These are phyloP conservation scores for Ambrosiella cleistominuta DNA, from an alignment of 2,329 filamentous ascomycete genomes.

Conservation along the genomic window DNA sequence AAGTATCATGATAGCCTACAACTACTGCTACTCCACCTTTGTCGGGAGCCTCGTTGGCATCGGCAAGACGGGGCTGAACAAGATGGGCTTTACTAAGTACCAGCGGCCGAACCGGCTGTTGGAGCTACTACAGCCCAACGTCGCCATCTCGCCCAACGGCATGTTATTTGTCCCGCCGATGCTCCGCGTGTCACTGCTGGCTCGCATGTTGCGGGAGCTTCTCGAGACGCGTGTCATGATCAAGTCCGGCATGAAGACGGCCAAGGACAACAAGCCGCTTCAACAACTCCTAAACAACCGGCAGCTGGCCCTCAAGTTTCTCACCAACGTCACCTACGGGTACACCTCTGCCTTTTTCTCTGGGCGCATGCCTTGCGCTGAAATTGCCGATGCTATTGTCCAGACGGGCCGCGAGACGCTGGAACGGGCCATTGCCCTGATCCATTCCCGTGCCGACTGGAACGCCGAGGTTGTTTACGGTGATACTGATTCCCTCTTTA, in stretches of 20 bases:
- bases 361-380: conserved; percentile 90
- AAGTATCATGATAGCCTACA: conserved; percentile 97
- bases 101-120: conserved; percentile 50
- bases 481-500: conserved; percentile 88
- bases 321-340: conserved; percentile 97
- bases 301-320: conserved; percentile 82
- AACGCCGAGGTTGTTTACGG: conserved; percentile 94
- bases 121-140: conserved; percentile 36
- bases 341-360: conserved; percentile 96
- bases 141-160: conserved; percentile 88
- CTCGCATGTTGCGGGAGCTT: conserved; percentile 93
- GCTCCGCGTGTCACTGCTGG: conserved; percentile 75
- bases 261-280: background rate
- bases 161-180: conserved; percentile 85
- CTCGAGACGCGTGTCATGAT: conserved; percentile 95
- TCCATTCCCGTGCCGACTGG: conserved; percentile 77
- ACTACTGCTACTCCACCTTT: conserved; percentile 96
- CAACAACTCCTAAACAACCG: conserved; percentile 85
- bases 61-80: conserved; percentile 68
- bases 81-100: conserved; percentile 50
- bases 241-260: conserved; percentile 65
- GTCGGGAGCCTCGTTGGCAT: conserved; percentile 70
- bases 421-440: conserved; percentile 80
- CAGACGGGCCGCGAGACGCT: conserved; percentile 89
- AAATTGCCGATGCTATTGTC: conserved; percentile 96